These are phyloP conservation scores for Xylaria multiplex DNA, from an alignment of 2,329 filamentous ascomycete genomes.

Conservation along the genomic window DNA sequence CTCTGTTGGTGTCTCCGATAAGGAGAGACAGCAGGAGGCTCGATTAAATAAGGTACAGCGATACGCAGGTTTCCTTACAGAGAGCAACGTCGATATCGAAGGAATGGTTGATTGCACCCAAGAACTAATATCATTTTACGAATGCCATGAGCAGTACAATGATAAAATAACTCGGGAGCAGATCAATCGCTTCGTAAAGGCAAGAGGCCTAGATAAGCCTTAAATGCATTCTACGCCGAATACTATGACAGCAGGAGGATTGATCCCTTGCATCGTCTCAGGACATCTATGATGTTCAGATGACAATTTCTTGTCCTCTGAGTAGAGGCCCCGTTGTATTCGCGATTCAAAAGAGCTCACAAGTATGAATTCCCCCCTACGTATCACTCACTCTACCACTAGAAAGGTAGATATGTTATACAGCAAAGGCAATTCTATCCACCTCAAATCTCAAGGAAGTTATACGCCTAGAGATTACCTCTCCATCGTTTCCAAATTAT, in stretches of 20 bases:
- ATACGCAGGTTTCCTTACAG: constrained; percentile 81
- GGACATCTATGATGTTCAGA: neutral
- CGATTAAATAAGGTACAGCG: constrained; percentile 72
- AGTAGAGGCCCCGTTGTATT: neutral
- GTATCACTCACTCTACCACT: neutral
- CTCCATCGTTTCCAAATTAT: neutral
- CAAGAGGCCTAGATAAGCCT: constrained; percentile 62
- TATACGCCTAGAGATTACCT: neutral
- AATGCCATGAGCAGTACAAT: constrained; percentile 71
- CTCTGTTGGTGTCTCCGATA: constrained; percentile 46
- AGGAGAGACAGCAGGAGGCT: constrained; percentile 63
- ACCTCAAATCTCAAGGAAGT: neutral
- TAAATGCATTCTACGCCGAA: constrained; percentile 24
- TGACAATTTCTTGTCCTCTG: neutral
- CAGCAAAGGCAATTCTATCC: neutral
- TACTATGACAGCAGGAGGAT: neutral
- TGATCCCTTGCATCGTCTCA: neutral
- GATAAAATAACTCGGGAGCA: constrained; percentile 68
- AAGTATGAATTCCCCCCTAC: neutral
- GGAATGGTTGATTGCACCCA: constrained; percentile 89
- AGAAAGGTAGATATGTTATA: neutral
- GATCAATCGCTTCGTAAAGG: constrained; percentile 69
- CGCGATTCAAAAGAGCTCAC: neutral
- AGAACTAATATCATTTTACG: constrained; percentile 90
- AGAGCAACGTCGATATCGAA: constrained; percentile 85